These are phyloP conservation scores for Candida michaelii DNA, from an alignment of 805 yeast species.

Conservation along the genomic window DNA sequence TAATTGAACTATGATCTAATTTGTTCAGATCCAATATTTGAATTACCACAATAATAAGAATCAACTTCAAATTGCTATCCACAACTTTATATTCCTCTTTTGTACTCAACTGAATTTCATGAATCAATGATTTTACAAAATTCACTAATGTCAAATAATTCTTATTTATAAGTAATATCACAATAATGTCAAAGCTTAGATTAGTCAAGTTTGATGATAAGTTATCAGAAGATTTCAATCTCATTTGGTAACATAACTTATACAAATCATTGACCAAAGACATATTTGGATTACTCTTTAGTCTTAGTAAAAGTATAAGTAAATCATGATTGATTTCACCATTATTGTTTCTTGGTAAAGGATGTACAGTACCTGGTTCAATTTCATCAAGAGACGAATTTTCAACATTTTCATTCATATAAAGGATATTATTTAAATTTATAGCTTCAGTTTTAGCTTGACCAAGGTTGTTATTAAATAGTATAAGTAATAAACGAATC, in stretches of 20 bases:
- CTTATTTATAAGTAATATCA: constrained; percentile 29
- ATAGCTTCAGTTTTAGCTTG: constrained; percentile 39
- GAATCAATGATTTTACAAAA: constrained; percentile 21
- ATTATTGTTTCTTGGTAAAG: constrained; percentile 38
- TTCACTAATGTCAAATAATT: constrained; percentile 27
- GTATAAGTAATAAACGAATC: constrained; percentile 28
- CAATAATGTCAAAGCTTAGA: constrained; percentile 33
- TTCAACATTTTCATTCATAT: constrained; percentile 28
- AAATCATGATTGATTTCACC: constrained; percentile 26
- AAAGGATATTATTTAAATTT: constrained; percentile 35
- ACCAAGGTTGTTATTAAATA: constrained; percentile 30
- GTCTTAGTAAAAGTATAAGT: constrained; percentile 35
- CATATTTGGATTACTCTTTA: constrained; percentile 44
- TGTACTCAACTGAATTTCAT: constrained; percentile 3
- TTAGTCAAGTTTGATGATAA: constrained; percentile 22
- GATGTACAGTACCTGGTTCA: constrained; percentile 23
- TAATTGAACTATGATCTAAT: background rate
- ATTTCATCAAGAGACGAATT: constrained; percentile 8
- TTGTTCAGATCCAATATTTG: constrained; percentile 3
- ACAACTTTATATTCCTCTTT: background rate
- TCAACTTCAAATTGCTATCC: constrained; percentile 2
- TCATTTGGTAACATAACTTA: constrained; percentile 38
- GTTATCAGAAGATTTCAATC: constrained; percentile 22
- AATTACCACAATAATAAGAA: constrained; percentile 3
- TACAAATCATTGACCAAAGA: constrained; percentile 44